Base-by-base conservation (phyloP, 345 rosid species). In the Aegle marmelos region DNA sequence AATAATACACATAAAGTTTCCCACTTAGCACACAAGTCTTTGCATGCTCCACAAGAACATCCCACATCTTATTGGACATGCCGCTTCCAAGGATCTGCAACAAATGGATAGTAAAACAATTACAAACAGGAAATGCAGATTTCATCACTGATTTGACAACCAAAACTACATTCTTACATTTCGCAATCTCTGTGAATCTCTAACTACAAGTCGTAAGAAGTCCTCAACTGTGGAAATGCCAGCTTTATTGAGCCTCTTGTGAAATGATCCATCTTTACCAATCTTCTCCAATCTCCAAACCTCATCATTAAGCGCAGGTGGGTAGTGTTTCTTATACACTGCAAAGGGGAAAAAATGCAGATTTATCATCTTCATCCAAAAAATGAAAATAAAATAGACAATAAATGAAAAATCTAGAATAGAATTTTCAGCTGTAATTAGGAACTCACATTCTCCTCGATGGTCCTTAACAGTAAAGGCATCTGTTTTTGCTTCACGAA, bases 61-160 rank as follows among this genome's bases (percentile, higher is more conserved):
- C 98, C 99, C 99, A 97, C 99, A 94, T 97, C 86, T 95, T 93
- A 80, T 97, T 97, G 25, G 99, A 97, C 99, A 96, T 96, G 61
- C 99, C 98, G 75, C 98, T 94, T 79, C 99, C 99, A 82, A 96
- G 98, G 86, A 94, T 92, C 99, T 96, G 81, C 81, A 85, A 33
- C 4, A 67, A 83, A 66, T 8, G 22, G 53, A 77, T 61, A 81
- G 27, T 70, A 56, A 37, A 61, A 37, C 24, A 79, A 53, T 74
- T 74, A 84, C 30, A 78, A 71, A 54, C n/a, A 77, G 57, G 2
- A 59, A 2, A 36, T 37, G 60, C n/a, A 31, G 64, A 67, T 21
- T 56, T 31, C 19, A 78, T 34, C 33, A 45, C 34, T 22, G 19
- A 70, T 83, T 60, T 72, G 36, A 82, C 63, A 63, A 78, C 37